phyloP scores from a whole-genome alignment of 345 rosid species.

The Tarenaya hassleriana region DNA sequence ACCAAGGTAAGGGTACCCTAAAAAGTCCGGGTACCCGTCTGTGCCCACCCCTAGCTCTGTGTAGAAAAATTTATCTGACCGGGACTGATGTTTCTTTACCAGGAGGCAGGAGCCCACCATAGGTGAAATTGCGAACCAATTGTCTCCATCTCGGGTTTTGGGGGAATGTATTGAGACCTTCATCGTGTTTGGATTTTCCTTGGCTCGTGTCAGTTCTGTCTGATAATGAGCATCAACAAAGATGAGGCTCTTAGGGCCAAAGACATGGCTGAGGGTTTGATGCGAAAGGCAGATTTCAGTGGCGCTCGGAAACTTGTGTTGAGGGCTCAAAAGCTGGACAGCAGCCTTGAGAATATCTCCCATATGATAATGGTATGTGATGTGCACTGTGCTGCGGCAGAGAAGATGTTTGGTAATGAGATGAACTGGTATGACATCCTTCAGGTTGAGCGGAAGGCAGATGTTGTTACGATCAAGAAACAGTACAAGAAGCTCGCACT shows the following conservation, averaged over 20 bases:
- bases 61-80: too few species aligned
- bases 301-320: constrained; percentile 57
- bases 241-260: constrained; percentile 89
- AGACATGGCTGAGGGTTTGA: constrained; percentile 51
- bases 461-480: constrained; percentile 67
- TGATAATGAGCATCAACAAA: constrained; percentile 69
- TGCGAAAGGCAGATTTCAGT: constrained; percentile 52
- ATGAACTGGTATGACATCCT: constrained; percentile 88
- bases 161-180: too few species aligned
- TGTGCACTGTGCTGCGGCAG: constrained; percentile 67
- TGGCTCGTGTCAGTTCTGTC: too few species aligned
- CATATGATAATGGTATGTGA: constrained; percentile 79
- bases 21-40: too few species aligned
- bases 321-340: constrained; percentile 63
- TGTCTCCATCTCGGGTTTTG: too few species aligned
- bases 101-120: too few species aligned
- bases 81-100: too few species aligned
- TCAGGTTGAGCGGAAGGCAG: constrained; percentile 53
- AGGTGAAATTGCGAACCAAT: too few species aligned
- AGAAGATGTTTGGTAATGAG: constrained; percentile 54
- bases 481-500: constrained; percentile 84
- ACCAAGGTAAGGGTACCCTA: too few species aligned
- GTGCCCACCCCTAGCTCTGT: too few species aligned
- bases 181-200: too few species aligned
- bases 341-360: constrained; percentile 48